A percentile compares a stretch with the other conserved stretches of the same genome.
phyloP scores from a whole-genome alignment of 2,329 filamentous ascomycete genomes.

The Aureobasidium uvarum region DNA sequence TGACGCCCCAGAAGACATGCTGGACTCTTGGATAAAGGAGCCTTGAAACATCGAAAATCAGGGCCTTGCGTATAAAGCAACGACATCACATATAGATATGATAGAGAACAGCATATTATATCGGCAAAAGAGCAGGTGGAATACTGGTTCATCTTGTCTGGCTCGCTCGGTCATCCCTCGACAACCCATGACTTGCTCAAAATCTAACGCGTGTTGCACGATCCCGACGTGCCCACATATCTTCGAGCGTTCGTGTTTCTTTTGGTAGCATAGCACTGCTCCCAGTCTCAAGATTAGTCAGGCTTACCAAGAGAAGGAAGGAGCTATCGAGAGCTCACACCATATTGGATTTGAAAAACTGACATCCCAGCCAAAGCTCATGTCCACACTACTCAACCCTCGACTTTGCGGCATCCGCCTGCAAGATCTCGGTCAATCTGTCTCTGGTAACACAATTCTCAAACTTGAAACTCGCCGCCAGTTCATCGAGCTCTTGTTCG shows the following conservation, averaged over 20 bases:
- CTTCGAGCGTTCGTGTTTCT: neutral
- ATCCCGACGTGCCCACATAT: neutral
- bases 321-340: too few relatives aligned
- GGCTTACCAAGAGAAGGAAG: too few relatives aligned
- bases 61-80: neutral
- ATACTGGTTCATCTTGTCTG: neutral
- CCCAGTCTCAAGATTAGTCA: neutral
- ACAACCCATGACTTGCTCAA: neutral
- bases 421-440: constrained; percentile 53
- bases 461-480: constrained; percentile 55
- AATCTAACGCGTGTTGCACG: neutral
- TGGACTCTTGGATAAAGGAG: constrained; percentile 34
- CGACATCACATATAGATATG: neutral
- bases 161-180: neutral
- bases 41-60: neutral
- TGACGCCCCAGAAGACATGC: constrained; percentile 44
- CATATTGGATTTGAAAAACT: too few relatives aligned
- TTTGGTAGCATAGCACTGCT: neutral
- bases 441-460: constrained; percentile 55
- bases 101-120: neutral
- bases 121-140: too few relatives aligned
- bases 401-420: constrained; percentile 42
- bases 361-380: too few relatives aligned
- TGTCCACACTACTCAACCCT: neutral
- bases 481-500: constrained; percentile 54